Conservation (phyloP, 2,329 filamentous ascomycete genomes). For the Corynespora cassiicola region DNA sequence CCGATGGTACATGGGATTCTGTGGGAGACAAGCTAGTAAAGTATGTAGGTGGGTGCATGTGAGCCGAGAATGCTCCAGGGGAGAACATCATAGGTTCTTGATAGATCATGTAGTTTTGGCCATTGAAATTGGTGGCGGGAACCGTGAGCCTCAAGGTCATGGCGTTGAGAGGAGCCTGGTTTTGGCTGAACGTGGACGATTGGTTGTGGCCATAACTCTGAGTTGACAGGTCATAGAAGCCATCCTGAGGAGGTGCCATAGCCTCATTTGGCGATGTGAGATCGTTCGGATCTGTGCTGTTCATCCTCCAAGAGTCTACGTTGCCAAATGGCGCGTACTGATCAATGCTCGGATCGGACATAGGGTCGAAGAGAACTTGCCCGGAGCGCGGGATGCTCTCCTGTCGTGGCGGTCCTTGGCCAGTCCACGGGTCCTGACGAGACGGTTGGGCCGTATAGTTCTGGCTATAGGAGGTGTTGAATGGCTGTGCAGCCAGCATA, state of each 20-base stretch:
- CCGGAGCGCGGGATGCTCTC: slow-evolving; percentile 33
- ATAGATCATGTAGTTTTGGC: no score
- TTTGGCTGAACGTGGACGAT: no score
- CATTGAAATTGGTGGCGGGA: no score
- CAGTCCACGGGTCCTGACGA: slow-evolving; percentile 40
- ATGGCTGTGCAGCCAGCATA: slow-evolving; percentile 22
- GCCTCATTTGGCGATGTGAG: slow-evolving; percentile 38
- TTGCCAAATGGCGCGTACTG: slow-evolving; percentile 26
- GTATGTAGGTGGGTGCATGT: slow-evolving; percentile 25
- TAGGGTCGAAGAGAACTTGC: slow-evolving; percentile 36
- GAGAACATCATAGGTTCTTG: no score
- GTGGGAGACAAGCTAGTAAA: slow-evolving; percentile 34
- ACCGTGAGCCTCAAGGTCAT: no score
- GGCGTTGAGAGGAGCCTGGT: slow-evolving; percentile 1
- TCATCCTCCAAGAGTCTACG: slow-evolving; percentile 30
- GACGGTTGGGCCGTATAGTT: slow-evolving; percentile 31
- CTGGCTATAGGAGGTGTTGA: slow-evolving; percentile 23
- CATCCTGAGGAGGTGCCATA: slow-evolving; percentile 27
- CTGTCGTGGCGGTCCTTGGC: slow-evolving; percentile 34
- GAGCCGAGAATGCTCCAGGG: no score
- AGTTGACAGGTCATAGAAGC: slow-evolving; percentile 20
- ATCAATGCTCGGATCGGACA: slow-evolving; percentile 31
- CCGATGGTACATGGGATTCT: slow-evolving; percentile 18
- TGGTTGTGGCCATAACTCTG: slow-evolving; percentile 21
- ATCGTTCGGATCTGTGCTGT: slow-evolving; percentile 32